phyloP scores from a whole-genome alignment of 208 protist genomes.

The Acanthamoeba royreba region DNA sequence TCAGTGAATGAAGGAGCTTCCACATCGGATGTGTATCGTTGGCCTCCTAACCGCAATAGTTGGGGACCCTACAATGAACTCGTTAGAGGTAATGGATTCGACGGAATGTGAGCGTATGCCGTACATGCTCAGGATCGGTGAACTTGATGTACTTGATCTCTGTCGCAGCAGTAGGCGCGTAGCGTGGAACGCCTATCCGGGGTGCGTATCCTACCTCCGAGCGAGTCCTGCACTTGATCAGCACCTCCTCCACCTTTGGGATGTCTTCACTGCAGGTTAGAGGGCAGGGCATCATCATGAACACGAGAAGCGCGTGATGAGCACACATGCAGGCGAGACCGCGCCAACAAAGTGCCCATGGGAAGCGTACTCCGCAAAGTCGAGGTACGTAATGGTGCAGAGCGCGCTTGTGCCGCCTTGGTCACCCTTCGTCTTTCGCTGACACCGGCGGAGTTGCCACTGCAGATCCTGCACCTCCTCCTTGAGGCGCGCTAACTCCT shows the following conservation, averaged over 20 bases:
- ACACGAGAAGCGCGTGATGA: neutral
- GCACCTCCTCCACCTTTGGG: neutral
- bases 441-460: neutral
- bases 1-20: neutral
- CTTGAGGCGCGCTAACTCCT: too few relatives aligned
- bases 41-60: neutral
- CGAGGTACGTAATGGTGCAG: neutral
- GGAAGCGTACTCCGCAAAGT: conserved; percentile 5
- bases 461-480: neutral
- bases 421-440: neutral
- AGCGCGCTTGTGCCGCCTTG: neutral
- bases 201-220: neutral
- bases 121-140: neutral
- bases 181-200: neutral
- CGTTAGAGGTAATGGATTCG: too few relatives aligned
- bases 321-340: neutral
- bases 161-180: neutral
- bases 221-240: neutral
- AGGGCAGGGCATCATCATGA: neutral
- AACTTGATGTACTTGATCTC: neutral
- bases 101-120: neutral
- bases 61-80: neutral
- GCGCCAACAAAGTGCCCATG: neutral
- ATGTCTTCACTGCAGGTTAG: neutral
- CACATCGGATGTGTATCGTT: neutral